These are phyloP conservation scores for Bruguiera sexangula DNA, from an alignment of 345 rosid species.

Conservation along the genomic window DNA sequence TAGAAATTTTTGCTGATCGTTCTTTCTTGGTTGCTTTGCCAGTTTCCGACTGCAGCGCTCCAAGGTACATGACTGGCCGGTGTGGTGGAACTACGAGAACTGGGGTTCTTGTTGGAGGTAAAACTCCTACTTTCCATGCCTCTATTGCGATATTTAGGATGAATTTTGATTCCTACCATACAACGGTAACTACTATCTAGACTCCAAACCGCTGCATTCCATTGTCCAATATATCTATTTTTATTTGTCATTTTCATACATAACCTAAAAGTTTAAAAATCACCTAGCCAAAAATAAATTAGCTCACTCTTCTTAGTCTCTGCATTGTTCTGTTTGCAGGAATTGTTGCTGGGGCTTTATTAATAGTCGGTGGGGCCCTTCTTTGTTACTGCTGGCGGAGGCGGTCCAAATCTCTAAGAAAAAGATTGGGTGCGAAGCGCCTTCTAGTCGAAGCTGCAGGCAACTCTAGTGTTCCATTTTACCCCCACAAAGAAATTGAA, in stretches of 20 bases:
- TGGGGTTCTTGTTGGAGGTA: slow-evolving; percentile 71
- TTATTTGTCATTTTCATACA: no score
- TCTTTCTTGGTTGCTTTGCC: slow-evolving; percentile 5
- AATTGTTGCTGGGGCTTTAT: slow-evolving; percentile 50
- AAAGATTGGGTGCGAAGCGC: slow-evolving; percentile 58
- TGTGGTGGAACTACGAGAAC: slow-evolving; percentile 45
- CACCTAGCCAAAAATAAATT: neutral
- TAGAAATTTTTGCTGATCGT: slow-evolving; percentile 3
- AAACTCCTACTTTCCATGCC: neutral
- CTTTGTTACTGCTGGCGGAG: slow-evolving; percentile 40
- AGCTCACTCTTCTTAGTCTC: neutral
- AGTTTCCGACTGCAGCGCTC: slow-evolving; percentile 40
- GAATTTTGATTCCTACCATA: no score
- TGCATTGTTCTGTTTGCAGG: slow-evolving; percentile 37
- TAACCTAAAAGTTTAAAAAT: no score
- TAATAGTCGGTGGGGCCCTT: slow-evolving; percentile 41
- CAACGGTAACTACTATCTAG: no score
- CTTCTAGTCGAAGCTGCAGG: slow-evolving; percentile 76
- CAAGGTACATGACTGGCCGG: slow-evolving; percentile 32
- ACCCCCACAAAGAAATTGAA: slow-evolving; percentile 67
- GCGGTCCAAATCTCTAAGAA: slow-evolving; percentile 42
- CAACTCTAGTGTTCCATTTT: slow-evolving; percentile 64
- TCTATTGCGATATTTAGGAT: neutral
- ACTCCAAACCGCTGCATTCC: no score
- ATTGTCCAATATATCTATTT: no score